Percentiles rank a stretch among this genome's conserved stretches.
These are phyloP conservation scores for Ananas comosus DNA, from an alignment of 176 grass and related monocot genomes.

Conservation along the genomic window DNA sequence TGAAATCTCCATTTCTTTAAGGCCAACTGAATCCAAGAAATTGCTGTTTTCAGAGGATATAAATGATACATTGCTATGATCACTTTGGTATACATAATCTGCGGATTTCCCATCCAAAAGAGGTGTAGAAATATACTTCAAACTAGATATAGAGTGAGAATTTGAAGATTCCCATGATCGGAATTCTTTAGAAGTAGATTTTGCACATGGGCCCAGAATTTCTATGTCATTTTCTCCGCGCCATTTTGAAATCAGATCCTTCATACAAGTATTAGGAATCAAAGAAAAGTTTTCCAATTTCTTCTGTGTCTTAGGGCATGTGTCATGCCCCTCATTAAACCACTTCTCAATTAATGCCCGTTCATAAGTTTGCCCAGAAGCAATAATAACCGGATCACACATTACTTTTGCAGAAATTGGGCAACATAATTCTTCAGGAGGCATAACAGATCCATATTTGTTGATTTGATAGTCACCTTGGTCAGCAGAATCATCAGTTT, in stretches of 20 bases:
- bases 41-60: slow-evolving; percentile 55
- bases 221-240: slow-evolving; percentile 40
- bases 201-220: slow-evolving; percentile 21
- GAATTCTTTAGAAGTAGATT: slow-evolving; percentile 30
- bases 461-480: slow-evolving; percentile 24
- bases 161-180: slow-evolving; percentile 47
- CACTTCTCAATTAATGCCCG: slow-evolving; percentile 77
- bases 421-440: slow-evolving; percentile 75
- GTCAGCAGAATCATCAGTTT: slow-evolving; percentile 22
- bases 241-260: slow-evolving; percentile 78
- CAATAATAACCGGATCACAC: slow-evolving; percentile 86
- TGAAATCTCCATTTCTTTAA: slow-evolving; percentile 34
- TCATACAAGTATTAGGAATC: slow-evolving; percentile 77
- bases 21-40: slow-evolving; percentile 43
- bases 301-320: slow-evolving; percentile 64
- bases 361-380: slow-evolving; percentile 91
- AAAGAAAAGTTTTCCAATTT: slow-evolving; percentile 71
- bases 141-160: slow-evolving; percentile 72
- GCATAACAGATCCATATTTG: slow-evolving; percentile 30
- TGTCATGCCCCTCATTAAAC: slow-evolving; percentile 75
- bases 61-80: slow-evolving; percentile 57
- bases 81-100: slow-evolving; percentile 42
- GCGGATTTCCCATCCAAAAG: slow-evolving; percentile 51
- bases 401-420: slow-evolving; percentile 82
- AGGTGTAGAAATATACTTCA: slow-evolving; percentile 75